These are phyloP conservation scores for Kwoniella shivajii DNA, from an alignment of 1,284 basidiomycete species.

Conservation along the genomic window DNA sequence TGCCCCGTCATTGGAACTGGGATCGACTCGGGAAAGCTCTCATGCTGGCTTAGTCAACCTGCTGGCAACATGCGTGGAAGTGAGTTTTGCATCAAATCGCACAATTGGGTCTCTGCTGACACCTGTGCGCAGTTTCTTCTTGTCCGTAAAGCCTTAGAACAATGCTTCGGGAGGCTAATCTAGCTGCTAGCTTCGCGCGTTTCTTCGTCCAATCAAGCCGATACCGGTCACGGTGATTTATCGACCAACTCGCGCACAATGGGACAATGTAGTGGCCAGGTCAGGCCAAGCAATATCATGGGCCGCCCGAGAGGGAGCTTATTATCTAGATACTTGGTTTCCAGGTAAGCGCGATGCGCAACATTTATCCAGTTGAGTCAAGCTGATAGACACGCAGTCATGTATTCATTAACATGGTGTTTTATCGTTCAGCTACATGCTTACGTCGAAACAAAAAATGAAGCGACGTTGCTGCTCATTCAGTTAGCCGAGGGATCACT, in stretches of 20 bases:
- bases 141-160: too few species aligned
- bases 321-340: neutral
- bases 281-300: neutral
- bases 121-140: too few species aligned
- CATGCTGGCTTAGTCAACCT: neutral
- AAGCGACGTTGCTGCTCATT: neutral
- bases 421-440: neutral
- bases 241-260: neutral
- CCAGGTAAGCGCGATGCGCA: neutral
- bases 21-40: neutral
- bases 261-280: neutral
- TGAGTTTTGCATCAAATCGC: too few species aligned
- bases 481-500: neutral
- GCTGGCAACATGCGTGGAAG: neutral
- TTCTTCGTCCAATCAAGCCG: neutral
- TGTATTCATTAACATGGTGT: neutral
- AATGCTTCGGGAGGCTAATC: too few species aligned
- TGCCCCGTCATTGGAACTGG: too few species aligned
- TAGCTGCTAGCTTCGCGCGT: neutral
- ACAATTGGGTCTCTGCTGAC: neutral
- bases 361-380: neutral
- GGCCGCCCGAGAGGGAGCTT: neutral
- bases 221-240: neutral
- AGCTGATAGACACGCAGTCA: neutral
- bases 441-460: neutral